A percentile compares a stretch with the other conserved stretches of the same genome.
Conservation (phyloP, 164 flowering plant genomes). For the Kalanchoe fedtschenkoi region DNA sequence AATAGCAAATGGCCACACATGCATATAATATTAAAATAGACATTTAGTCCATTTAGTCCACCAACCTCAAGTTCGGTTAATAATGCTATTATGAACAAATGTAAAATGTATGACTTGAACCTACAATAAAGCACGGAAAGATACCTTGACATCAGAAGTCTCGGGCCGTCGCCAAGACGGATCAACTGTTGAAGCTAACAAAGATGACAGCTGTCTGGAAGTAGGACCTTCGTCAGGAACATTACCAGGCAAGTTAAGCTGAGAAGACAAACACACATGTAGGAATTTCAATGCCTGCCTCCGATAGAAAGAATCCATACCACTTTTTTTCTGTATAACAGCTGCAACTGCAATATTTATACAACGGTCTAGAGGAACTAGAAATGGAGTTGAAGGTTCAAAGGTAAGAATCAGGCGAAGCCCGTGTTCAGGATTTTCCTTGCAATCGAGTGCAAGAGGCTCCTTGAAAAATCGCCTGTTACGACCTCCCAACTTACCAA, state of each 20-base stretch:
- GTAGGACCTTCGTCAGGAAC: conserved; percentile 53
- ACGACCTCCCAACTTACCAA: conserved; percentile 98
- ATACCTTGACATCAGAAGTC: conserved; percentile 69
- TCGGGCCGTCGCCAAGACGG: conserved; percentile 61
- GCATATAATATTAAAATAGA: too few relatives aligned
- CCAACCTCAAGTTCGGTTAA: too few relatives aligned
- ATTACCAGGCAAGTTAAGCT: conserved; percentile 78
- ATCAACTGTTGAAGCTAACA: conserved; percentile 60
- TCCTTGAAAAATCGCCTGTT: conserved; percentile 93
- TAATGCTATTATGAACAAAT: neutral
- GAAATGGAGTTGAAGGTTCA: conserved; percentile 93
- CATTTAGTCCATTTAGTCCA: neutral
- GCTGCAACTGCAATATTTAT: conserved; percentile 85
- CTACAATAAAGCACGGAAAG: conserved; percentile 1
- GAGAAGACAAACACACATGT: conserved; percentile 84
- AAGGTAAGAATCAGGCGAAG: conserved; percentile 94
- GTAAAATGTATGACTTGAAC: neutral
- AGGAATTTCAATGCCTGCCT: conserved; percentile 89
- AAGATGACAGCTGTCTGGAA: conserved; percentile 43
- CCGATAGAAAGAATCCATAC: conserved; percentile 68
- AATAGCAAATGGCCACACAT: too few relatives aligned
- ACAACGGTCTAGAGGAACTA: conserved; percentile 96
- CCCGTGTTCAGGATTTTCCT: conserved; percentile 99
- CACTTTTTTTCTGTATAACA: conserved; percentile 49
- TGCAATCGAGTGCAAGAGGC: conserved; percentile 95